Evolutionary conservation across 2,329 filamentous ascomycete species (phyloP), one percentile per base, ranked within the genome.

Genomic region (Sporothrix brasiliensis): DNA sequence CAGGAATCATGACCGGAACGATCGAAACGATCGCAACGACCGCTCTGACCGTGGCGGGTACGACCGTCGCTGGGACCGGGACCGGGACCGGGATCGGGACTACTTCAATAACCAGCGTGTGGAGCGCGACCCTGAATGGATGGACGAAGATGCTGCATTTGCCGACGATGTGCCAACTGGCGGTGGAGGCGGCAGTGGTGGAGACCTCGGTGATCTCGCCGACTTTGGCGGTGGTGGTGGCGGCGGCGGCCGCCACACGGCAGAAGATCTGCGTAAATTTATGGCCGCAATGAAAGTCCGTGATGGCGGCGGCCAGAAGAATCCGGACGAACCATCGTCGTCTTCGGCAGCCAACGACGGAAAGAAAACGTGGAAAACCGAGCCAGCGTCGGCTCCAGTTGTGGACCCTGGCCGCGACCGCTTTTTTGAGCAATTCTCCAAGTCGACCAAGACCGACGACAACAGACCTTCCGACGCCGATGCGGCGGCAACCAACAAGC

Each of bases 211-310:
- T 50, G 63, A 39, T 16, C 58, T 63, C n/a, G n/a, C 44, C 10
- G 41, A 47, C 16, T 21, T 30, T 14, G 11, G 61, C 10, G 61
- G 61, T 6, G 16, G 24, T 27, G 24, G 47, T 21, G 61, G 63
- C 19, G 63, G 53, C 4, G 7, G 53, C 19, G 19, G 85, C 85
- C 27, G 85, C 5, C 91, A 92, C 75, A 97, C 93, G 0, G 90
- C 92, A 76, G 93, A 96, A 77, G 94, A 97, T 74, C 96, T 97
- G 79, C 91, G 96, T 81, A 92, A 92, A 75, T 97, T 94, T 89
- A 97, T 97, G 85, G 92, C 96, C 75, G 87, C 86, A 73, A 96
- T 96, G 93, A 94, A 92, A 79, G 89, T 87, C 73, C 87, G 84
- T 75, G 78, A 76, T 58, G 76, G 58, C 72, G 72, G 63, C 7